Evolutionary conservation across 2,329 filamentous ascomycete genomes (phyloP).

Genomic region (Onygenales sp.): DNA sequence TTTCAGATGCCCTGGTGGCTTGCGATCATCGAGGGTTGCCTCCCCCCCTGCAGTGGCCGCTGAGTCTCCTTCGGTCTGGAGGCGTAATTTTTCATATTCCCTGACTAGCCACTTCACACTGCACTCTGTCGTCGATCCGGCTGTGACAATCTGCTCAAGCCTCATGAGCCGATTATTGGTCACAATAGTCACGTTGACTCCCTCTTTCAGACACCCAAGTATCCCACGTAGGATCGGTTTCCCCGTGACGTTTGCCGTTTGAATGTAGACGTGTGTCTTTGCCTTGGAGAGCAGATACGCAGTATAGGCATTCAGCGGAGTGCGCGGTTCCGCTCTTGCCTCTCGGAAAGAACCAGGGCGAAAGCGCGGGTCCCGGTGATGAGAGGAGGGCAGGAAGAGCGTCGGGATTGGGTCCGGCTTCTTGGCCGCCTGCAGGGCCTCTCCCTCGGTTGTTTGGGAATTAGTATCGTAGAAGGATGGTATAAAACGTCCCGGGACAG

Average conservation of each 20-base stretch:
- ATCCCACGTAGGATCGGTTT: conserved; percentile 54
- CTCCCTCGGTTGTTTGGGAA: no score
- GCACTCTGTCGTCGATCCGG: conserved; percentile 61
- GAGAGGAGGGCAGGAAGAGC: conserved; percentile 63
- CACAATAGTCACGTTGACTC: conserved; percentile 58
- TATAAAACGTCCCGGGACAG: background rate
- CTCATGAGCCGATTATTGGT: conserved; percentile 65
- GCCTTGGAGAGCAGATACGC: conserved; percentile 53
- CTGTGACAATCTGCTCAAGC: conserved; percentile 70
- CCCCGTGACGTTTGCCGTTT: conserved; percentile 71
- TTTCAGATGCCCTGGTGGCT: background rate
- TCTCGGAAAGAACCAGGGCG: conserved; percentile 34
- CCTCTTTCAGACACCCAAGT: conserved; percentile 51
- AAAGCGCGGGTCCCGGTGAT: conserved; percentile 60
- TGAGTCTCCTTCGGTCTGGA: no score
- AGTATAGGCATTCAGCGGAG: conserved; percentile 59
- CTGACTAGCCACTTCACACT: conserved; percentile 42
- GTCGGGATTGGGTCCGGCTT: background rate
- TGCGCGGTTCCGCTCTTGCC: conserved; percentile 45
- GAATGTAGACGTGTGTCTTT: conserved; percentile 51
- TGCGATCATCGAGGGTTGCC: background rate
- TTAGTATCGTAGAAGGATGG: background rate
- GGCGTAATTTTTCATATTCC: background rate
- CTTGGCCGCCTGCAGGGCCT: background rate
- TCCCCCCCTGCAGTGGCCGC: background rate